Conservation (phyloP, 2,329 filamentous ascomycete species). For the Herpotrichia juniperi region DNA sequence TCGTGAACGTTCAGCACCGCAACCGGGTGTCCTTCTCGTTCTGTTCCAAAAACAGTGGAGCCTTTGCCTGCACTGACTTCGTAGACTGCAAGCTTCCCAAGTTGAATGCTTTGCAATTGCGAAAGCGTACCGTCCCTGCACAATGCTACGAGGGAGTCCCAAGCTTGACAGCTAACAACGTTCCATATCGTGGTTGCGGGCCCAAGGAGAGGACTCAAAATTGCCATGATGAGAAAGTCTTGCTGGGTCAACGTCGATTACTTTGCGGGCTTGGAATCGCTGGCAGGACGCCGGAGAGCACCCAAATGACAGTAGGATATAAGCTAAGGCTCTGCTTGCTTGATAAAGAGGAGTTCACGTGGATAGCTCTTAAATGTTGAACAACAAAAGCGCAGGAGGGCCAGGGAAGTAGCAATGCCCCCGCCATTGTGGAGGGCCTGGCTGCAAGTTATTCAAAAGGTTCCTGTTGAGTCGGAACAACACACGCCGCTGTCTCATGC, state of each 20-base stretch:
- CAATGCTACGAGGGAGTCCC: slow-evolving; percentile 54
- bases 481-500: slow-evolving; percentile 18
- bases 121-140: slow-evolving; percentile 54
- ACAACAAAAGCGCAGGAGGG: neutral
- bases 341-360: neutral
- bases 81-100: slow-evolving; percentile 54
- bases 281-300: neutral
- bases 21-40: slow-evolving; percentile 48
- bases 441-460: slow-evolving; percentile 4
- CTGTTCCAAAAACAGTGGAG: slow-evolving; percentile 50
- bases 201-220: slow-evolving; percentile 44
- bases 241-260: neutral
- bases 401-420: neutral
- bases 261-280: neutral
- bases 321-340: neutral
- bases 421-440: neutral
- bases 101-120: slow-evolving; percentile 52
- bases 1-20: slow-evolving; percentile 66
- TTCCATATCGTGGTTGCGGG: slow-evolving; percentile 48
- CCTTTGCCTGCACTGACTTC: slow-evolving; percentile 51
- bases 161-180: slow-evolving; percentile 53
- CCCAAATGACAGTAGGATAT: neutral
- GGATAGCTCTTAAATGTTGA: neutral
- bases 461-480: slow-evolving; percentile 13
- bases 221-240: slow-evolving; percentile 30